A percentile compares a stretch with the other conserved stretches of the same genome.
Conservation (phyloP, 345 rosid genomes). For the Pistacia integerrima region DNA sequence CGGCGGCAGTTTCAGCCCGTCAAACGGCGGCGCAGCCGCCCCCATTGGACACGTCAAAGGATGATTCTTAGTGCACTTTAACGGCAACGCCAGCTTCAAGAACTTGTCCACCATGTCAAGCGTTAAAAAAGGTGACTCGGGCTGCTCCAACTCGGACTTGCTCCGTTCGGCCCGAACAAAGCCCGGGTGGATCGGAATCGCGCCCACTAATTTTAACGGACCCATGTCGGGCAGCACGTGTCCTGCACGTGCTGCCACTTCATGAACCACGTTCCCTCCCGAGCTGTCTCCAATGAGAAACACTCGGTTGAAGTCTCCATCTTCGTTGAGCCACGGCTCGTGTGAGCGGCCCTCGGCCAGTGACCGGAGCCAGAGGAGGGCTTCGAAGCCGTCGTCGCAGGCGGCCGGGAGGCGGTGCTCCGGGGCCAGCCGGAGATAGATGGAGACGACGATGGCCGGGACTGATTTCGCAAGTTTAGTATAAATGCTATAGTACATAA, state of each 20-base stretch:
- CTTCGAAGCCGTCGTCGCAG: slow-evolving; percentile 39
- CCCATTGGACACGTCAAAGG: slow-evolving; percentile 73
- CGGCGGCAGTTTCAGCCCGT: slow-evolving; percentile 48
- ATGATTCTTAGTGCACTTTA: slow-evolving; percentile 49
- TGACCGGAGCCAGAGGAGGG: slow-evolving; percentile 48
- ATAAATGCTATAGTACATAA: slow-evolving; percentile 38
- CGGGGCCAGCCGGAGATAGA: slow-evolving; percentile 43
- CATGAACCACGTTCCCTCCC: slow-evolving; percentile 48
- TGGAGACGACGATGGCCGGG: slow-evolving; percentile 42
- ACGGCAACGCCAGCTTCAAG: slow-evolving; percentile 45
- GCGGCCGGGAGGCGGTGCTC: slow-evolving; percentile 52
- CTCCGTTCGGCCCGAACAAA: slow-evolving; percentile 59
- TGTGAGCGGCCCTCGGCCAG: slow-evolving; percentile 29
- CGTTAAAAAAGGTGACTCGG: slow-evolving; percentile 58
- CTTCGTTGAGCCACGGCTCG: slow-evolving; percentile 37
- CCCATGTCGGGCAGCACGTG: slow-evolving; percentile 3
- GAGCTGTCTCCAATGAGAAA: slow-evolving; percentile 57
- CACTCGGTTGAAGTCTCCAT: slow-evolving; percentile 40
- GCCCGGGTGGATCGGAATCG: slow-evolving; percentile 49
- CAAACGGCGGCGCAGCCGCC: slow-evolving; percentile 32
- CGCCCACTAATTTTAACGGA: slow-evolving; percentile 44
- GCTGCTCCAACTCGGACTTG: slow-evolving; percentile 58
- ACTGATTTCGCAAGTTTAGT: slow-evolving; percentile 31
- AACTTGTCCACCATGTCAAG: slow-evolving; percentile 66
- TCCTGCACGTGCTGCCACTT: slow-evolving; percentile 45